Conservation (phyloP, 1,139 yeast genomes). For the Candida sanyaensis region DNA sequence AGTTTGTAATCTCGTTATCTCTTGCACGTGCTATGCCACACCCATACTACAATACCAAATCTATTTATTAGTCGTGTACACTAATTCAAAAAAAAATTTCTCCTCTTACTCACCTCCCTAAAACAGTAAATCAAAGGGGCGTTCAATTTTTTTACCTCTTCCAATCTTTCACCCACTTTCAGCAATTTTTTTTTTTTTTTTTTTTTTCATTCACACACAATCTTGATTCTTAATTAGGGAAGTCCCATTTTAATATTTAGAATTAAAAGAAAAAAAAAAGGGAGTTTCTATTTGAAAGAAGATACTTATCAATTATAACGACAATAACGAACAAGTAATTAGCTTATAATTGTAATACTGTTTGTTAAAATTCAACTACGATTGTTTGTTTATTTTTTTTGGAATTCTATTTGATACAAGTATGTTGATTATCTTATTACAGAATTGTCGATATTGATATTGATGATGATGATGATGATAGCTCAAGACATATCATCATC, state of each 20-base stretch:
- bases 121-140: constrained; percentile 7
- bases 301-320: not conserved
- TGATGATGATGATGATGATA: too few relatives aligned
- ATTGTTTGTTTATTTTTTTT: too few relatives aligned
- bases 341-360: too few relatives aligned
- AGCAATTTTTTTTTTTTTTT: not conserved
- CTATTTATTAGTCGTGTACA: too few relatives aligned
- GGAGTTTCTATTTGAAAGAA: too few relatives aligned
- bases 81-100: too few relatives aligned
- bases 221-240: constrained; percentile 3
- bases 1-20: not conserved
- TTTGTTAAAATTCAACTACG: too few relatives aligned
- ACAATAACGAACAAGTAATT: not conserved
- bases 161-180: constrained; percentile 4
- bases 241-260: not conserved
- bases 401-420: too few relatives aligned
- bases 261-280: too few relatives aligned
- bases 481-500: too few relatives aligned
- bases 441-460: too few relatives aligned
- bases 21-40: not conserved
- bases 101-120: constrained; percentile 1
- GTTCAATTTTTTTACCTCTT: constrained; percentile 6
- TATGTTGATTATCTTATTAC: too few relatives aligned
- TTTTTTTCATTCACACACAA: not conserved
- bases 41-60: not conserved